These are phyloP conservation scores for Umbelopsis sp. DNA, from an alignment of 192 early-diverging fungal genomes.

Conservation along the genomic window DNA sequence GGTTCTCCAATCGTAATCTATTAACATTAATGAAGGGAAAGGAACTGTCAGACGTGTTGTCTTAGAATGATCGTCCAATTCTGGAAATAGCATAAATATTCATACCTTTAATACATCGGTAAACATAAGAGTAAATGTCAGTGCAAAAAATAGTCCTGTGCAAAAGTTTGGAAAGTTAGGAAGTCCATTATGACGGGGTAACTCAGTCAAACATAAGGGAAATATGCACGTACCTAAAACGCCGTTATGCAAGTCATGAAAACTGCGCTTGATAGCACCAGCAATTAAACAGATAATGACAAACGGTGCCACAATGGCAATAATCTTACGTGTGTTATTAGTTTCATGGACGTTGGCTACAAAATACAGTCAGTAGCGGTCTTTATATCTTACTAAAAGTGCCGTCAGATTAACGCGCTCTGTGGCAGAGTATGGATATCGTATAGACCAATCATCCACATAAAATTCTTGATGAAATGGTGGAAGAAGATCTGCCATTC, in stretches of 20 bases:
- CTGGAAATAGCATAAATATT: too few relatives aligned
- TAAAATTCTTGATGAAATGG: slow-evolving; percentile 19
- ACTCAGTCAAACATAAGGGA: too few relatives aligned
- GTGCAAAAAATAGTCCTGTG: slow-evolving; percentile 45
- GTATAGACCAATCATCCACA: slow-evolving; percentile 18
- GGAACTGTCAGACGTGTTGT: not conserved
- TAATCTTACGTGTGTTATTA: slow-evolving; percentile 27
- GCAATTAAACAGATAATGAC: slow-evolving; percentile 35
- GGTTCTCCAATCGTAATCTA: slow-evolving; percentile 55
- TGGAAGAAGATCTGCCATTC: not conserved
- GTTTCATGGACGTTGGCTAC: too few relatives aligned
- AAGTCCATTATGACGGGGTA: too few relatives aligned
- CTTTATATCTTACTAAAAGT: not conserved
- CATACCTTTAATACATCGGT: slow-evolving; percentile 54
- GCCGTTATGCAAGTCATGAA: slow-evolving; percentile 47
- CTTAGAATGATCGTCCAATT: not conserved
- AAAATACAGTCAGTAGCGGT: too few relatives aligned
- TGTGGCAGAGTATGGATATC: slow-evolving; percentile 16
- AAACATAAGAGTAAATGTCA: slow-evolving; percentile 51
- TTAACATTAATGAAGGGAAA: not conserved
- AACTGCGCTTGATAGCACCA: slow-evolving; percentile 31
- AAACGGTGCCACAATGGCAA: slow-evolving; percentile 39
- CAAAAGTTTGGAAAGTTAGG: not conserved
- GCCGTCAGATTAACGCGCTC: slow-evolving; percentile 4
- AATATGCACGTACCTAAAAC: slow-evolving; percentile 38